Base-by-base conservation (phyloP, 1,139 yeast species). In the Candida sp. region DNA sequence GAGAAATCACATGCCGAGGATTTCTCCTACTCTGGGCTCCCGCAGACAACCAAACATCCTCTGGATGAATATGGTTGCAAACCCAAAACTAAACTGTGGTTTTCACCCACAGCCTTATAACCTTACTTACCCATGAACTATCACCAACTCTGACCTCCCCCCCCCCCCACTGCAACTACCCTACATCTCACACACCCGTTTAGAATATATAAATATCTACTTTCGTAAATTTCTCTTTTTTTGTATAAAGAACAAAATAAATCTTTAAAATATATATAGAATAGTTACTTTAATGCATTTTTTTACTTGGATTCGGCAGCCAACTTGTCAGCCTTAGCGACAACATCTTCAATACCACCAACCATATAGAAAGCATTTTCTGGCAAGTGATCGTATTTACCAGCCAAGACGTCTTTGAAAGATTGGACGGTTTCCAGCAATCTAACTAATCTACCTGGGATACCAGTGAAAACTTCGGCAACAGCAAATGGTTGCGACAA, bases 341-440 rank as follows among this genome's bases (percentile, higher is more conserved):
- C 79, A 70, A 86, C 98, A 80, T 94, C 99, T 78, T 92, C 98
- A 70, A 94, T 92, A 84, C 97, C 97, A 84, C 99, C 99, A 80
- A 93, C 98, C 99, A 94, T 94, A 83, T 94, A 94, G 96, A 94
- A 94, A 69, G 99, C 99, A 74, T 88, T 90, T 84, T 94, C 99
- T 75, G 99, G 99, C 73, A 94, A 88, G 84, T 88, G 86, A 78
- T 94, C 99, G 85, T 93, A 91, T 86, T 94, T 94, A 82, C 99
- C 99, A 48, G 86, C 98, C 72, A 94, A 88, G 67, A 94, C 97
- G 69, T 88, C 99, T 84, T 86, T 91, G 96, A 94, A 94, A 57
- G 98, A 93, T 65, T 79, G 77, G 73, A 94, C 81, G 66, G 99
- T 94, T 71, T 94, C 98, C 84, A 90, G 88, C 77, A 94, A 86